Conservation (phyloP, 495 filamentous ascomycete species). For the Penicillium cinerascens region DNA sequence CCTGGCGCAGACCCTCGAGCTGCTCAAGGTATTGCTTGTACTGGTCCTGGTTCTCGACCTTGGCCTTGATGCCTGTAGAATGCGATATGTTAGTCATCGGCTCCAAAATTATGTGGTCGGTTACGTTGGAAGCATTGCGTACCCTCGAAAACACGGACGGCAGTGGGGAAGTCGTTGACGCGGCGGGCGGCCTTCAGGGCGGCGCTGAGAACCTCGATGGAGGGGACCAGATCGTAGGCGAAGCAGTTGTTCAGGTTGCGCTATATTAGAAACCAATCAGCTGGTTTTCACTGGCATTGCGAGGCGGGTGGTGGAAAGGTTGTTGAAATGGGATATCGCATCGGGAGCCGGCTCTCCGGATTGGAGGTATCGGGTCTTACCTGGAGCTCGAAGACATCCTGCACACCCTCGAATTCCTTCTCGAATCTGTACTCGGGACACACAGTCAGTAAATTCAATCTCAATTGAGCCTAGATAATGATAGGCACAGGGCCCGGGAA, state of each 20-base stretch:
- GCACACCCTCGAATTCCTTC: slow-evolving; percentile 96
- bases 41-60: slow-evolving; percentile 96
- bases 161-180: slow-evolving; percentile 98
- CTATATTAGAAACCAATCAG: slow-evolving; percentile 40
- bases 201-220: slow-evolving; percentile 84
- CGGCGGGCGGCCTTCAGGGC: slow-evolving; percentile 87
- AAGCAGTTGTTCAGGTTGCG: slow-evolving; percentile 99
- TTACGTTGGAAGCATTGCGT: slow-evolving; percentile 13
- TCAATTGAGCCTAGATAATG: slow-evolving; percentile 2
- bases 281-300: neutral
- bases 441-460: slow-evolving; percentile 16
- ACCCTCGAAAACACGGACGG: slow-evolving; percentile 98
- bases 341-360: neutral
- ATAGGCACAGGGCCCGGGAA: slow-evolving; percentile 9
- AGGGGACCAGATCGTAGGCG: slow-evolving; percentile 98
- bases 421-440: slow-evolving; percentile 69
- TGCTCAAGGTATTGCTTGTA: slow-evolving; percentile 96
- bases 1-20: slow-evolving; percentile 87
- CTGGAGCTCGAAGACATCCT: slow-evolving; percentile 99
- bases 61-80: slow-evolving; percentile 86
- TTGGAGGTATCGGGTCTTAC: slow-evolving; percentile 48
- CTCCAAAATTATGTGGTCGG: neutral
- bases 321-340: slow-evolving; percentile 7
- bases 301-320: neutral
- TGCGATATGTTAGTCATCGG: slow-evolving; percentile 12